phyloP scores from a whole-genome alignment of 768 basidiomycete genomes.

The Pulveroboletus sp. region DNA sequence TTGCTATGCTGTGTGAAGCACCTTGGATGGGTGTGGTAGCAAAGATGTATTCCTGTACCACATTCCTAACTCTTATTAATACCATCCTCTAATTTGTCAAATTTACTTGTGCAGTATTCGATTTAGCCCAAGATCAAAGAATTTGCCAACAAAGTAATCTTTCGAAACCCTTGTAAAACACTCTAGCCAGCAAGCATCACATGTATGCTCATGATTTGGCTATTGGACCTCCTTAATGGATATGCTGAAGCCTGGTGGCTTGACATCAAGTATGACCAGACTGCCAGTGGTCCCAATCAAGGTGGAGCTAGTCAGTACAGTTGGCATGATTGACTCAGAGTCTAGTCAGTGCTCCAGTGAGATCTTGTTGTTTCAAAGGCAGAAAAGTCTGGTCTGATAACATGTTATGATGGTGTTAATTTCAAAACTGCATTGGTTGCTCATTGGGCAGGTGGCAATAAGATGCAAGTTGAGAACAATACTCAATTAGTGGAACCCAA shows the following conservation, averaged over 20 bases:
- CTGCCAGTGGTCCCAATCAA: constrained; percentile 87
- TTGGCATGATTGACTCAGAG: constrained; percentile 68
- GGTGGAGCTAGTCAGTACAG: constrained; percentile 74
- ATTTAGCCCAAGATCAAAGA: constrained; percentile 78
- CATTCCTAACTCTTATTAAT: constrained; percentile 67
- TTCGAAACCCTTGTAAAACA: constrained; percentile 89
- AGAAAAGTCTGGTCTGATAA: constrained; percentile 89
- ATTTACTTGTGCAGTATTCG: constrained; percentile 76
- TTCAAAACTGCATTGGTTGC: constrained; percentile 78
- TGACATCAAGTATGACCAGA: constrained; percentile 83
- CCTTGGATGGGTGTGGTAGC: constrained; percentile 60
- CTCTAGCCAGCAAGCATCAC: constrained; percentile 83
- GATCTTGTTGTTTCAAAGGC: constrained; percentile 89
- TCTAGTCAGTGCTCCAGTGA: constrained; percentile 76
- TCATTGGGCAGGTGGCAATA: constrained; percentile 66
- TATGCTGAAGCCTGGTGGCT: constrained; percentile 69
- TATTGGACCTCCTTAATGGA: constrained; percentile 55
- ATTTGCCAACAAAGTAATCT: constrained; percentile 79
- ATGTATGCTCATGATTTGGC: constrained; percentile 58
- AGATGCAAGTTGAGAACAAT: constrained; percentile 74
- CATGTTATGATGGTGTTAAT: constrained; percentile 77
- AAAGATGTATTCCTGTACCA: constrained; percentile 91
- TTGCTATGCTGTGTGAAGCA: constrained; percentile 64
- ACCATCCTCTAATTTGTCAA: constrained; percentile 89
- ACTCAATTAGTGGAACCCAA: constrained; percentile 49